Base-by-base conservation (phyloP, 331 rosid genomes). In the Saraca asoca region DNA sequence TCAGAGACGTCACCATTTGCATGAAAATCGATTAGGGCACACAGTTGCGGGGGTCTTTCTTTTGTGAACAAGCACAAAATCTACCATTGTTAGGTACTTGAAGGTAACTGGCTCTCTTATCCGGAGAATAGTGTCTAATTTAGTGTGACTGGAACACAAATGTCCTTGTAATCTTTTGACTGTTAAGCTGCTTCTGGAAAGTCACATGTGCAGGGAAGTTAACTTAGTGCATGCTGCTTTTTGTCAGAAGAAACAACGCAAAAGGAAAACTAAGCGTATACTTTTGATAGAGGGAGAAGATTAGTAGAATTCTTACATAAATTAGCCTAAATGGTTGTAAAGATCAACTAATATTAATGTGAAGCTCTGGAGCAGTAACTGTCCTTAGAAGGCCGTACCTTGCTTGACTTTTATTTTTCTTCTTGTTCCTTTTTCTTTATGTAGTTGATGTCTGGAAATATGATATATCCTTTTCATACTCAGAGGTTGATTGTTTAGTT, bases 81-180 rank as follows among this genome's bases (percentile, higher is more conserved):
- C 42, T 31, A 57, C 63, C 45, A 15, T 70, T 64, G 52, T 55
- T 11, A 53, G 59, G 66, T 42, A 41, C n/a, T 58, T 64, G 48
- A 80, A 76, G 85, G 83, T 80, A 78, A 82, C 64, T 51, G 62
- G 71, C 69, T 44, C 53, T 70, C 67, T 56, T 54, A 49, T 80
- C 60, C 82, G 60, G 48, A 48, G 43, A 52, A 38, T 53, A 59
- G 58, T 52, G 57, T 79, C 54, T 58, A 68, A 76, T 76, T 76
- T 72, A 57, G 60, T 72, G 51, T 56, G 3, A 59, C 50, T 13
- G 77, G 58, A 76, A 52, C 51, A 37, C 60, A 17, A 55, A 14
- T 68, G 34, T 37, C 34, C 10, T 17, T 59, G 34, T 61, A 62
- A 58, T 64, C 41, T 73, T 45, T 3, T 72, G 61, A 62, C 46